Conservation (phyloP, 345 rosid genomes). For the Aquilaria yunnanensis region DNA sequence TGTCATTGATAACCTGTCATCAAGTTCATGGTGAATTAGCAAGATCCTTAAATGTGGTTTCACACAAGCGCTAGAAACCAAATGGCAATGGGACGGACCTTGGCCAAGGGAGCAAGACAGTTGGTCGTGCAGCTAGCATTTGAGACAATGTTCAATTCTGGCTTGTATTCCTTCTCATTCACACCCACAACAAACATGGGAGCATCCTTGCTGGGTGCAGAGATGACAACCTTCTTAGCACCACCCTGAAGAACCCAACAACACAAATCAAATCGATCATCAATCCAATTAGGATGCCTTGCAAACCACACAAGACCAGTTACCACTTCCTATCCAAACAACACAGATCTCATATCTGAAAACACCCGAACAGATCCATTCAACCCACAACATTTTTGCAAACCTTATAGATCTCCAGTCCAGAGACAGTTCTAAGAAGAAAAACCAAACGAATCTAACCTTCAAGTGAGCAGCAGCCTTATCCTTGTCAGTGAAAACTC, state of each 20-base stretch:
- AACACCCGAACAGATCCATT: not conserved
- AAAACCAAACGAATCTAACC: slow-evolving; percentile 26
- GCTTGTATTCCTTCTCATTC: slow-evolving; percentile 83
- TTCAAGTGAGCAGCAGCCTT: slow-evolving; percentile 97
- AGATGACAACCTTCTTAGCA: slow-evolving; percentile 92
- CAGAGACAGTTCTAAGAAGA: not conserved
- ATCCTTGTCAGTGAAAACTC: slow-evolving; percentile 94
- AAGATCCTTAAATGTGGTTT: not conserved
- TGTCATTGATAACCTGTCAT: slow-evolving; percentile 72
- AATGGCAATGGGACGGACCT: slow-evolving; percentile 28
- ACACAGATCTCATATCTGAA: not conserved
- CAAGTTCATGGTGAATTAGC: not conserved
- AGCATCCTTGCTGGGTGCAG: slow-evolving; percentile 92
- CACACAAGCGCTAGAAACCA: not conserved
- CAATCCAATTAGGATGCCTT: not conserved
- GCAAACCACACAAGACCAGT: not conserved
- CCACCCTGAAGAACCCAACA: slow-evolving; percentile 53
- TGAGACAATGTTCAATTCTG: slow-evolving; percentile 69
- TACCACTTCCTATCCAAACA: no score
- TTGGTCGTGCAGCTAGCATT: slow-evolving; percentile 98
- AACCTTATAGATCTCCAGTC: no score
- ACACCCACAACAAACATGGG: slow-evolving; percentile 98
- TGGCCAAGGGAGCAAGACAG: slow-evolving; percentile 96
- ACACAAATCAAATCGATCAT: not conserved
- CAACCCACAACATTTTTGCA: not conserved